phyloP scores from a whole-genome alignment of 441 rosid genomes.

The Bruguiera hainesii region DNA sequence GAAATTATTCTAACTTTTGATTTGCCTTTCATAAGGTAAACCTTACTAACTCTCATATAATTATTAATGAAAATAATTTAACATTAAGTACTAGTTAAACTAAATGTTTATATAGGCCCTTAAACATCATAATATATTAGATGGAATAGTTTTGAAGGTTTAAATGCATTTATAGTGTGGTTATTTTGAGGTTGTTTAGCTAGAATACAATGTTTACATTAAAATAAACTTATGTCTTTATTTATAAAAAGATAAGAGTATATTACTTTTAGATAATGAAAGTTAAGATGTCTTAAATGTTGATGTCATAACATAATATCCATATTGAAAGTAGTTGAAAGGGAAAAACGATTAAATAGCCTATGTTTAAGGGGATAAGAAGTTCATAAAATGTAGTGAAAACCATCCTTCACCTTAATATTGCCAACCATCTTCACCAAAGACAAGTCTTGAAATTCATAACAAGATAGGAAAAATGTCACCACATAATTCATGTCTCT shows the following conservation, averaged over 20 bases:
- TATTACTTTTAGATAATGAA: not conserved
- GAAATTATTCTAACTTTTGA: not conserved
- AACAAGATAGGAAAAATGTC: not conserved
- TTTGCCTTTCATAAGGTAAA: not conserved
- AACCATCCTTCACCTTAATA: not conserved
- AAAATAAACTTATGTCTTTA: not conserved
- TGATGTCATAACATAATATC: not conserved
- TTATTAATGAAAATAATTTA: not conserved
- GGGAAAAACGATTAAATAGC: not conserved
- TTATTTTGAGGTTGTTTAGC: not conserved
- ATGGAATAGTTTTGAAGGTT: not conserved
- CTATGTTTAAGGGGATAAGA: not conserved
- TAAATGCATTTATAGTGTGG: not conserved
- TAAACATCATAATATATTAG: not conserved
- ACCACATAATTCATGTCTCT: not conserved
- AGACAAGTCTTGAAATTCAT: not conserved
- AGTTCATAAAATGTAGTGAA: not conserved
- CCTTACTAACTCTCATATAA: not conserved
- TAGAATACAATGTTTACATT: not conserved
- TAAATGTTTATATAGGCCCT: not conserved
- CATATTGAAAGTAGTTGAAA: not conserved
- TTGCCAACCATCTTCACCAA: not conserved
- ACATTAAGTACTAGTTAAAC: not conserved
- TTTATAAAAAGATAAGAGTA: not conserved
- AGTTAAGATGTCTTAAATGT: not conserved